Evolutionary conservation across 2,329 filamentous ascomycete genomes (phyloP).

Genomic region (Xylariomycetidae sp.): DNA sequence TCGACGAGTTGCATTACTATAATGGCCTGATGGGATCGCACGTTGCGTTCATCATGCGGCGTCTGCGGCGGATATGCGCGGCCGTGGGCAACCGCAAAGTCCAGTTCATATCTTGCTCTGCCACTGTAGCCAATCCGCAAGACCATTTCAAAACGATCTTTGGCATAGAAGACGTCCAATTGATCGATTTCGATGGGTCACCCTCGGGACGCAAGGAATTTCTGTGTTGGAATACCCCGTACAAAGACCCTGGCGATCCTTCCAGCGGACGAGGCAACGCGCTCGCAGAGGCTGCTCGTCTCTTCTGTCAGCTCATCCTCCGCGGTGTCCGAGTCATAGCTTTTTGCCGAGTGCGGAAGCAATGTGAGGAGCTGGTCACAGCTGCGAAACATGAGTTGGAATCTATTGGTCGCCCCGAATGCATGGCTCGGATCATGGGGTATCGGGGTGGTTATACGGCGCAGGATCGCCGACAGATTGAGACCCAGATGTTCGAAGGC

Average conservation of each 20-base stretch:
- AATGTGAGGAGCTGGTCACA: slow-evolving; percentile 78
- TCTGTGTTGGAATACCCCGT: slow-evolving; percentile 95
- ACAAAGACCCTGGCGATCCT: slow-evolving; percentile 80
- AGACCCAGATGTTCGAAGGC: slow-evolving; percentile 95
- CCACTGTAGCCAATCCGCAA: slow-evolving; percentile 87
- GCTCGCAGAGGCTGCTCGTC: slow-evolving; percentile 75
- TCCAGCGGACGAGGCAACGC: slow-evolving; percentile 79
- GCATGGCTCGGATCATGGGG: slow-evolving; percentile 78
- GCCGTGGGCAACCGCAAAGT: slow-evolving; percentile 80
- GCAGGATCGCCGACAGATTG: slow-evolving; percentile 81
- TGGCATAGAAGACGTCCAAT: slow-evolving; percentile 70
- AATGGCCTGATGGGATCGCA: slow-evolving; percentile 93
- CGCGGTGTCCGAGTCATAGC: slow-evolving; percentile 87
- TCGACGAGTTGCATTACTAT: slow-evolving; percentile 91
- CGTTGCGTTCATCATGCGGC: slow-evolving; percentile 89
- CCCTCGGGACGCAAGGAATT: slow-evolving; percentile 92
- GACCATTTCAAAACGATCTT: slow-evolving; percentile 95
- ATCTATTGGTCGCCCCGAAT: slow-evolving; percentile 66
- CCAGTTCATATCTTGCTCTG: slow-evolving; percentile 92
- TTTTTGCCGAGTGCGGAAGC: slow-evolving; percentile 81
- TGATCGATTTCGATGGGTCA: slow-evolving; percentile 89
- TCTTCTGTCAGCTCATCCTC: slow-evolving; percentile 86
- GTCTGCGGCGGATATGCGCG: slow-evolving; percentile 80
- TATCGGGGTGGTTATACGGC: slow-evolving; percentile 94
- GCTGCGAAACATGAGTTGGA: slow-evolving; percentile 75